Base-by-base conservation (phyloP, 1,139 yeast species). In the Candida albicans region DNA sequence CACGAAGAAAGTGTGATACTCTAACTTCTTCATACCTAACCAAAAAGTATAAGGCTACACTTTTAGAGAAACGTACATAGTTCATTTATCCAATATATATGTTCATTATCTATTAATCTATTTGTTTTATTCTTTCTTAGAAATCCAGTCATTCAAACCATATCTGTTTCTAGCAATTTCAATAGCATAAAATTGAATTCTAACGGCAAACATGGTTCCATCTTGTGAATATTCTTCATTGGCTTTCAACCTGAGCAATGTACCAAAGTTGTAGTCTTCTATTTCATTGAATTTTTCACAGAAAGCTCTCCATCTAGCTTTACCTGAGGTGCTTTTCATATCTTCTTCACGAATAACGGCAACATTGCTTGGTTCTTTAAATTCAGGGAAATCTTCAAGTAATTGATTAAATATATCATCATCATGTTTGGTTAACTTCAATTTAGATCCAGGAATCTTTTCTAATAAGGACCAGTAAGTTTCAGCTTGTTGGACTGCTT, bases 251-350 rank as follows among this genome's bases (percentile, higher is more conserved):
- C 99, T 84, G 59, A 95, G 73, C 56, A 95, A 74, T 24, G 99
- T 90, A 50, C 99, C 99, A 61, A 95, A 93, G 70, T 95, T 95
- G 71, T 79, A 95, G 67, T 95, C 99, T 51, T 87, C 95, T 50
- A 86, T 67, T 48, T 84, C 80, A 58, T 90, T 95, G 70, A 89
- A 95, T 51, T 79, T 74, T 61, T 85, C 88, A 71, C 95, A 83
- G 65, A 84, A 95, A 26, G 68, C 70, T 76, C 98, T 87, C 99
- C 99, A 95, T 67, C 81, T 83, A 52, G 79, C 86, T 69, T 93
- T 95, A 52, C 96, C 96, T 26, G 64, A 71, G 33, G 79, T 75
- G 39, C 85, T 79, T 68, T 95, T 95, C 85, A 95, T 82, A 46
- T 82, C 88, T 33, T 82, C 85, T 67, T 95, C 99, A 48, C 70